Percentiles rank a stretch among this genome's conserved stretches.
These are phyloP conservation scores for Eucalyptus urophylla DNA, from an alignment of 345 rosid genomes.

Conservation along the genomic window DNA sequence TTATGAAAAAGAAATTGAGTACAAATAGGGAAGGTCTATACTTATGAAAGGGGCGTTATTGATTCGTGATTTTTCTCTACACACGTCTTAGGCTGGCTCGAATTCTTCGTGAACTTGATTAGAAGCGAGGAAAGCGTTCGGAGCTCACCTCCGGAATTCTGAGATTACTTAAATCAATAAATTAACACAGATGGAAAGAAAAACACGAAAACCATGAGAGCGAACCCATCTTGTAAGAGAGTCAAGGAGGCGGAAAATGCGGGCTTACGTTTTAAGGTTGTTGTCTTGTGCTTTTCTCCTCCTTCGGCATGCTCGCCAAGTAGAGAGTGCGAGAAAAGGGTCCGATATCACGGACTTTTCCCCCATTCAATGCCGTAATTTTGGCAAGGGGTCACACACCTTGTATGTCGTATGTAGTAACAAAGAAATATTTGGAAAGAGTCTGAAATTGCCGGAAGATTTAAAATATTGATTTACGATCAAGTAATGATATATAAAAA, in stretches of 20 bases:
- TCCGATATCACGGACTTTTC: not conserved
- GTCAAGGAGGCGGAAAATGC: not conserved
- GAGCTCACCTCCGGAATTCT: not conserved
- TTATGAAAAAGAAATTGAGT: not conserved
- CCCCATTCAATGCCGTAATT: not conserved
- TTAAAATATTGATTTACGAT: accelerated
- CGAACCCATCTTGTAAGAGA: not conserved
- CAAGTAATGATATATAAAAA: accelerated
- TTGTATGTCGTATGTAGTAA: not conserved
- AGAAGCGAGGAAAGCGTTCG: not conserved
- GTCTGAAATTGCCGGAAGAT: accelerated
- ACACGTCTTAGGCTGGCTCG: not conserved
- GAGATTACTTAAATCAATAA: not conserved
- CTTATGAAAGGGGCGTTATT: not conserved
- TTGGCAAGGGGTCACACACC: not conserved
- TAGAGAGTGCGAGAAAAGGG: not conserved
- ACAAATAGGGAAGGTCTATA: not conserved
- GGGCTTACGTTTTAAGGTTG: not conserved
- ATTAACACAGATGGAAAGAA: not conserved
- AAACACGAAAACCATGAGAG: not conserved
- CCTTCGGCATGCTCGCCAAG: not conserved
- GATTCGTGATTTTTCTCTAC: not conserved
- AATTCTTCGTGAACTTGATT: not conserved
- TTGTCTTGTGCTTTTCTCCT: not conserved
- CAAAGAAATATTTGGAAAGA: not conserved